These are phyloP conservation scores for Monosporascus sp. DNA, from an alignment of 2,329 filamentous ascomycete species.

Conservation along the genomic window DNA sequence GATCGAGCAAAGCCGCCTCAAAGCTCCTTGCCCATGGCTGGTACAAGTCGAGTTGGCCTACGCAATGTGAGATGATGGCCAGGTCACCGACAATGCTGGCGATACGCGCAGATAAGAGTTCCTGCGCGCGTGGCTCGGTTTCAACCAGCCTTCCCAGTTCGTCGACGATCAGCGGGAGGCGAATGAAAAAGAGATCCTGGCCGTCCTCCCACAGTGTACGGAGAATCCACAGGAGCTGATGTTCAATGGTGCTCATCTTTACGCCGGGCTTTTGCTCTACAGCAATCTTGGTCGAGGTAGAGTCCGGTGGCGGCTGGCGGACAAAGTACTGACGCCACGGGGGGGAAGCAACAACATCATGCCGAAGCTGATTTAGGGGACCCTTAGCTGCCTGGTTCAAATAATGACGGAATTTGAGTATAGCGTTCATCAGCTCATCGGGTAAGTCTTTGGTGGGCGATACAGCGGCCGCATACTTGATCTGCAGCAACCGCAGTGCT, in stretches of 20 bases:
- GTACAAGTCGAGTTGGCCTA: conserved; percentile 39
- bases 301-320: conserved; percentile 19
- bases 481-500: conserved; percentile 23
- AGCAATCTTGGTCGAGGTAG: conserved; percentile 16
- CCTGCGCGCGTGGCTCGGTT: conserved; percentile 28
- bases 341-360: conserved; percentile 32
- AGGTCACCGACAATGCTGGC: conserved; percentile 36
- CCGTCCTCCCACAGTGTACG: conserved; percentile 32
- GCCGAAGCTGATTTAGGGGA: conserved; percentile 22
- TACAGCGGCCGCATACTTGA: conserved; percentile 28
- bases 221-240: conserved; percentile 32
- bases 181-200: conserved; percentile 23
- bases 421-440: conserved; percentile 29
- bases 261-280: conserved; percentile 5
- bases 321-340: conserved; percentile 32
- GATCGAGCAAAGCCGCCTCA: conserved; percentile 22
- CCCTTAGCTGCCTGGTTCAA: conserved; percentile 28
- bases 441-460: conserved; percentile 31
- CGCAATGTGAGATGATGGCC: conserved; percentile 38
- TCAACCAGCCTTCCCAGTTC: conserved; percentile 42
- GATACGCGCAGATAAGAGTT: conserved; percentile 33
- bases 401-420: conserved; percentile 36
- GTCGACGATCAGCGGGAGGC: conserved; percentile 36
- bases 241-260: conserved; percentile 15
- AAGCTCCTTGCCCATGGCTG: conserved; percentile 44